Conservation (phyloP, 2,329 filamentous ascomycete species). For the Penicillium corylophilum region DNA sequence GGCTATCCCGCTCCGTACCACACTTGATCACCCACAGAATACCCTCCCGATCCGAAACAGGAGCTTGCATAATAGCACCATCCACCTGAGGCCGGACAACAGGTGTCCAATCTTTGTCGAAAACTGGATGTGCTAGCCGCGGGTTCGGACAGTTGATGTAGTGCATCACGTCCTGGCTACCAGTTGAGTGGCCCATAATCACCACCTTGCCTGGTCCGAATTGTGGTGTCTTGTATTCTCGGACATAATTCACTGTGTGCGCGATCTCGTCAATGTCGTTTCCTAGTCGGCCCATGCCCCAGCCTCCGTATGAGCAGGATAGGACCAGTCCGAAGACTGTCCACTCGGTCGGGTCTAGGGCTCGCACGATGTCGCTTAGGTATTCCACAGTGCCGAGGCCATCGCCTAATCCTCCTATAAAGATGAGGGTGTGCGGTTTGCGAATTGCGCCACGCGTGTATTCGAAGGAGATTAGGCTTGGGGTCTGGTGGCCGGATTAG, state of each 20-base stretch:
- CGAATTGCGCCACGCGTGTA: conserved; percentile 27
- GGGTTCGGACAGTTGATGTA: conserved; percentile 53
- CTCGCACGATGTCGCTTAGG: conserved; percentile 47
- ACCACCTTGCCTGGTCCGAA: conserved; percentile 52
- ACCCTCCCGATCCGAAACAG: conserved; percentile 72
- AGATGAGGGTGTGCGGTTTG: conserved; percentile 52
- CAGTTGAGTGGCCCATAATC: conserved; percentile 67
- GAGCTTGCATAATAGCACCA: conserved; percentile 74
- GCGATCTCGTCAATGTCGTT: conserved; percentile 56
- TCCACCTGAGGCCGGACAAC: conserved; percentile 57
- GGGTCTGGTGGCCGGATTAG: conserved; percentile 26
- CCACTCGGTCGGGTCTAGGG: conserved; percentile 51
- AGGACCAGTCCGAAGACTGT: conserved; percentile 51
- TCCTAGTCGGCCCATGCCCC: conserved; percentile 53
- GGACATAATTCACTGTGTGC: conserved; percentile 52
- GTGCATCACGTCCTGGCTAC: conserved; percentile 66
- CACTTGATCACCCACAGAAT: conserved; percentile 39
- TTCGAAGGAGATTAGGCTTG: conserved; percentile 40
- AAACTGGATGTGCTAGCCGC: conserved; percentile 28
- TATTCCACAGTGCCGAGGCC: conserved; percentile 56
- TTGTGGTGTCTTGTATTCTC: conserved; percentile 29
- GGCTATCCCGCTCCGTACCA: conserved; percentile 22
- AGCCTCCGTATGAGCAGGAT: conserved; percentile 53
- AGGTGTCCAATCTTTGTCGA: conserved; percentile 23
- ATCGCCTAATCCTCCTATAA: conserved; percentile 59